Evolutionary conservation across 2,329 filamentous ascomycete species (phyloP).

Genomic region (Colletotrichum liriopes): DNA sequence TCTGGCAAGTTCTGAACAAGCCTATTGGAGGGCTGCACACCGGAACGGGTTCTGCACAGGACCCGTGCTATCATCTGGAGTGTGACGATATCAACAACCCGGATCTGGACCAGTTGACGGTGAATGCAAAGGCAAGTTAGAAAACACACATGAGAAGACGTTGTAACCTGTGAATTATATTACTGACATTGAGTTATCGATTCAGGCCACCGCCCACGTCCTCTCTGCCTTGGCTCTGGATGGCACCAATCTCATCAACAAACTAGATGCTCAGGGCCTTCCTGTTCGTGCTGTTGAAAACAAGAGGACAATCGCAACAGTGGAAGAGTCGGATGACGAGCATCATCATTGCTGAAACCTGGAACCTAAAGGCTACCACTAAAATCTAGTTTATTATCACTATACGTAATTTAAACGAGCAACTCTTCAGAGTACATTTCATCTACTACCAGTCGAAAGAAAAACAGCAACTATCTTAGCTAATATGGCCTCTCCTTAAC

Average conservation of each 20-base stretch:
- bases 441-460: not conserved
- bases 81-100: conserved; percentile 59
- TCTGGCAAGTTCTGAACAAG: conserved; percentile 68
- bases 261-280: not conserved
- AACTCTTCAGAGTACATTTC: not conserved
- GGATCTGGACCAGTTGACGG: conserved; percentile 52
- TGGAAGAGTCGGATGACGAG: conserved; percentile 8
- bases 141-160: too few species aligned
- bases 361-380: not conserved
- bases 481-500: not conserved
- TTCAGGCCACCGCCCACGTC: conserved; percentile 31
- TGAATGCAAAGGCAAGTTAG: conserved; percentile 48
- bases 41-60: conserved; percentile 67
- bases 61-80: conserved; percentile 53
- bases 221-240: conserved; percentile 32
- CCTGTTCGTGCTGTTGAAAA: not conserved
- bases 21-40: conserved; percentile 72
- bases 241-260: conserved; percentile 44
- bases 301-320: not conserved
- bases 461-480: not conserved
- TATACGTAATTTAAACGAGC: not conserved
- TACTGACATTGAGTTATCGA: not conserved
- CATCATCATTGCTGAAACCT: conserved; percentile 2
- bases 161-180: not conserved
- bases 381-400: too few species aligned